Percentiles rank a stretch among this genome's conserved stretches.
Evolutionary conservation across 257 asterid genomes (phyloP).

Genomic region (Linderniella brevidens): DNA sequence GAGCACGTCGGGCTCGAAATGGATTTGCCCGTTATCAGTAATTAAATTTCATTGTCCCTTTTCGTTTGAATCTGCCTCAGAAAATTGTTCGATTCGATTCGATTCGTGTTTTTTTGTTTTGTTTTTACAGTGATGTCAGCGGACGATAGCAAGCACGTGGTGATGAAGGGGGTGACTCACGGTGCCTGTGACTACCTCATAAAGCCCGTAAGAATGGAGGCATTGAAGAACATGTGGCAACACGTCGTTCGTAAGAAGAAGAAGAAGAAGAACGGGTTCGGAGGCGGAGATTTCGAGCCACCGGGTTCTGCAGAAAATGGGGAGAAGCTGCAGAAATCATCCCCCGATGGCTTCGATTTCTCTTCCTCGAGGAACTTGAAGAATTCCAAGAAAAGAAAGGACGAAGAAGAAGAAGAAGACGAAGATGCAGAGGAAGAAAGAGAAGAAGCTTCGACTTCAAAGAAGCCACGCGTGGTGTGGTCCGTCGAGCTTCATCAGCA

Average conservation of each 20-base stretch:
- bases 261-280: slow-evolving; percentile 57
- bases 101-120: not conserved
- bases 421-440: no score
- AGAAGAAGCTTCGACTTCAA: slow-evolving; percentile 58
- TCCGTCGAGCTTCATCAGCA: slow-evolving; percentile 96
- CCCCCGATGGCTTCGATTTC: slow-evolving; percentile 47
- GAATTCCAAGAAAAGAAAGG: slow-evolving; percentile 42
- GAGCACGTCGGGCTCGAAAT: slow-evolving; percentile 79
- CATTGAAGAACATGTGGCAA: slow-evolving; percentile 93
- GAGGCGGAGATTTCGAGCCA: slow-evolving; percentile 56
- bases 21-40: slow-evolving; percentile 97
- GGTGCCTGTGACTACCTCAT: slow-evolving; percentile 96
- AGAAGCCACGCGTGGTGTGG: slow-evolving; percentile 95
- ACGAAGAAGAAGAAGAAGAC: slow-evolving; percentile 70
- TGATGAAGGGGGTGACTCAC: slow-evolving; percentile 91
- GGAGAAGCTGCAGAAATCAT: slow-evolving; percentile 35
- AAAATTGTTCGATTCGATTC: no score
- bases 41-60: slow-evolving; percentile 12
- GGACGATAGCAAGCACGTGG: slow-evolving; percentile 75
- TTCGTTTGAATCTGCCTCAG: not conserved
- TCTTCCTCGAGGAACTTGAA: slow-evolving; percentile 46
- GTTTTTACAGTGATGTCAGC: slow-evolving; percentile 81
- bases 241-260: slow-evolving; percentile 80
- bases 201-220: slow-evolving; percentile 89
- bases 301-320: slow-evolving; percentile 45